Percentiles rank a stretch among this genome's conserved stretches.
Evolutionary conservation across 495 filamentous ascomycete genomes (phyloP).

Genomic region (Articulospora tetracladia): DNA sequence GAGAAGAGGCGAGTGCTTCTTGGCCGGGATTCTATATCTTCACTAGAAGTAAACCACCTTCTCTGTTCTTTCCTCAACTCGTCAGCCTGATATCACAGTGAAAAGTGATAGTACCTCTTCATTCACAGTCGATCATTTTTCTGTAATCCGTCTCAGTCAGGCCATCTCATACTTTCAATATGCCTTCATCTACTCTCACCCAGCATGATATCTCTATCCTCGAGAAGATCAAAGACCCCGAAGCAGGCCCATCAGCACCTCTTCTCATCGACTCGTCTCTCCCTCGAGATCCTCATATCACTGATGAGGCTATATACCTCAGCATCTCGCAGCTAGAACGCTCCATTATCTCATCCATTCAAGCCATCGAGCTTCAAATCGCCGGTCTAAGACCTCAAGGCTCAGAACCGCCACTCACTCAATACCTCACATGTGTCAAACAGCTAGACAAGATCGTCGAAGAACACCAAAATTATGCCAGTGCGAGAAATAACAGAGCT

Average conservation of each 20-base stretch:
- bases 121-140: neutral
- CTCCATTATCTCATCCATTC: slow-evolving; percentile 44
- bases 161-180: neutral
- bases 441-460: slow-evolving; percentile 51
- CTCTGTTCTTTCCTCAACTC: too few relatives aligned
- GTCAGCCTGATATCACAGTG: too few relatives aligned
- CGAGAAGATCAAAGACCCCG: slow-evolving; percentile 75
- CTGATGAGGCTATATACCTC: slow-evolving; percentile 29
- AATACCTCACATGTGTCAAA: slow-evolving; percentile 37
- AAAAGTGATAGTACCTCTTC: neutral
- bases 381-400: slow-evolving; percentile 31
- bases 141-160: neutral
- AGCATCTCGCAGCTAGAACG: slow-evolving; percentile 37
- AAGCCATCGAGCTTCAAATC: slow-evolving; percentile 43
- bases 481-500: slow-evolving; percentile 72
- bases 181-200: slow-evolving; percentile 44
- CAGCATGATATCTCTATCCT: slow-evolving; percentile 69
- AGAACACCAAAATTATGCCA: slow-evolving; percentile 63
- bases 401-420: slow-evolving; percentile 21
- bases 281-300: slow-evolving; percentile 57
- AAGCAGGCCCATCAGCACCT: slow-evolving; percentile 53
- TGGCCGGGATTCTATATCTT: neutral
- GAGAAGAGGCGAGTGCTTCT: neutral
- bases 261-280: slow-evolving; percentile 53
- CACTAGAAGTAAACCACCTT: too few relatives aligned